Base-by-base conservation (phyloP, 768 basidiomycete genomes). In the Boletus rubroflammeus region DNA sequence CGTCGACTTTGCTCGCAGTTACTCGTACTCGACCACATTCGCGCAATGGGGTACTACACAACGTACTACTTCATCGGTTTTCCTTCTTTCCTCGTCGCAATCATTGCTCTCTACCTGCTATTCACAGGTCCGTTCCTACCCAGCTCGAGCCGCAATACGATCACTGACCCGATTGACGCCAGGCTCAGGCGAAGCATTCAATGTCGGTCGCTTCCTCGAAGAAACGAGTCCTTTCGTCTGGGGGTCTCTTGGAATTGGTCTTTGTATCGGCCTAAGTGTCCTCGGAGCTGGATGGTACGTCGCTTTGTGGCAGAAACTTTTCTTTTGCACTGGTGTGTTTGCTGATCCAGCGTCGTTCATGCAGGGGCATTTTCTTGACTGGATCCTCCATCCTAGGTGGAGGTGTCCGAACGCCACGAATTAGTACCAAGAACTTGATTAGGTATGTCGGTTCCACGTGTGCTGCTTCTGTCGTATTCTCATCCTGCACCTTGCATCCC, bases 381-480 rank as follows among this genome's bases (percentile, higher is more conserved):
- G 97, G 97, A 51, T 75, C 95, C n/a, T 96, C 93, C 29, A 94
- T 99, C 62, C 79, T 99, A 29, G 96, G 96, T 42, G 97, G 94
- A 67, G 95, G 95, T 65, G 93, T 98, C 10, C 79, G 94, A 40
- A 81, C 93, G 44, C 96, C 96, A 11, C 80, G 96, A 60, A 98
- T 99, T 51, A 82, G 87, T 46, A 98, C 96, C 19, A 98, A 99
- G 82, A 99, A 99, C 70, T 72, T 98, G 71, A 97, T 99, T 63
- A 94, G 92, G 94, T 93, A 47, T 49, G 80, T 66, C 13, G 5
- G 13, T 40, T 36, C 28, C 5, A 0, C 2, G 6, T 50, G 11
- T 11, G 14, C 15, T 28, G 9, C 25, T 11, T 31, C 17, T 14
- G 13, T 26, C 5, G 6, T 17, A 19, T 29, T 28, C 49, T 40